phyloP scores from a whole-genome alignment of 768 basidiomycete species.

The Leccinellum rugosiceps region DNA sequence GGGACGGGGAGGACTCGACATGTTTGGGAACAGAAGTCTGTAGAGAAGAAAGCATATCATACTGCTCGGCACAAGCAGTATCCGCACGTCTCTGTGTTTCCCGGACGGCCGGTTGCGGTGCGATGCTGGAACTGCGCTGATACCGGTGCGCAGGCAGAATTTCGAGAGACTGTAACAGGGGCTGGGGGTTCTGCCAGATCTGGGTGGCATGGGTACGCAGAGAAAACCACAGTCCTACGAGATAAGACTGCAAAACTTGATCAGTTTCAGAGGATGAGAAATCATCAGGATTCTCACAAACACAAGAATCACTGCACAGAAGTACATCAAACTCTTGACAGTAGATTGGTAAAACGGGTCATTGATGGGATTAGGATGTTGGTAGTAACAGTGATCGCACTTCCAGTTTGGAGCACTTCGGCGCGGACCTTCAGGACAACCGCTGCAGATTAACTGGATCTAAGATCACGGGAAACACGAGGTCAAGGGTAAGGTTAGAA shows the following conservation, averaged over 20 bases:
- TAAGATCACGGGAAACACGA: slow-evolving; percentile 31
- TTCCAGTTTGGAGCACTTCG: slow-evolving; percentile 52
- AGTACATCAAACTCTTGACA: slow-evolving; percentile 93
- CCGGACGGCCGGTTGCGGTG: slow-evolving; percentile 10
- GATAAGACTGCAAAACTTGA: slow-evolving; percentile 68
- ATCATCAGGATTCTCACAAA: slow-evolving; percentile 57
- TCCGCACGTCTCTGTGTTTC: slow-evolving; percentile 46
- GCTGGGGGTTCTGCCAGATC: slow-evolving; percentile 98
- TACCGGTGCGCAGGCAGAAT: slow-evolving; percentile 54
- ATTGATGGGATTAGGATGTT: slow-evolving; percentile 86
- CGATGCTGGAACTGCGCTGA: slow-evolving; percentile 41
- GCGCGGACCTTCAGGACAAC: slow-evolving; percentile 53
- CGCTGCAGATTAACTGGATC: slow-evolving; percentile 86
- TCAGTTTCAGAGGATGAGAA: neutral
- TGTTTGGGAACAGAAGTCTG: slow-evolving; percentile 37
- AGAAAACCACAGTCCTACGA: slow-evolving; percentile 98
- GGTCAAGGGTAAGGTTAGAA: neutral
- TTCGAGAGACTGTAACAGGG: slow-evolving; percentile 67
- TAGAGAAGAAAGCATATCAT: slow-evolving; percentile 34
- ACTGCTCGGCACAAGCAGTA: slow-evolving; percentile 31
- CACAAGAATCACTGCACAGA: slow-evolving; percentile 86
- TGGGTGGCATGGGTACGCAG: slow-evolving; percentile 96
- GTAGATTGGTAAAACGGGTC: slow-evolving; percentile 98
- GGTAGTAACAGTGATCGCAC: slow-evolving; percentile 92
- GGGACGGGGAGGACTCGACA: slow-evolving; percentile 17